These are phyloP conservation scores for Melanomma pulvis-pyrius DNA, from an alignment of 495 filamentous ascomycete genomes.

Conservation along the genomic window DNA sequence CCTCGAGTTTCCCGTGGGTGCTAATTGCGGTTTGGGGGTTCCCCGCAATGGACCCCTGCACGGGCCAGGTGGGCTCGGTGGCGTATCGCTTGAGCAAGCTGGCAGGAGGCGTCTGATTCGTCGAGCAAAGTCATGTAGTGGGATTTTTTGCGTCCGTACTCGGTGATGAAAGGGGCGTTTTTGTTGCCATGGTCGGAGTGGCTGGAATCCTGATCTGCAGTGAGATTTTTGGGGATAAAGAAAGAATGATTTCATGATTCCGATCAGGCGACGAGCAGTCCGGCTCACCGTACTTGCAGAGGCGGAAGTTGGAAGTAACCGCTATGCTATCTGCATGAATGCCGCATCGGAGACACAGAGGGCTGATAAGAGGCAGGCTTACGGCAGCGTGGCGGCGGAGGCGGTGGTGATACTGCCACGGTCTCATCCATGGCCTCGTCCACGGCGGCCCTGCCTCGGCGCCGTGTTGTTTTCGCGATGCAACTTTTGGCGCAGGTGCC, in stretches of 20 bases:
- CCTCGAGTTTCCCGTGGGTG: not conserved
- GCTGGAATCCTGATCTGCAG: not conserved
- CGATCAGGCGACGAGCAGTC: conserved; percentile 6
- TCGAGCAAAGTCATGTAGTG: not conserved
- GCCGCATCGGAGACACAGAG: not conserved
- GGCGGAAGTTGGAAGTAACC: not conserved
- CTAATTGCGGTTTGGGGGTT: not conserved
- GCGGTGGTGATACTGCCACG: not conserved
- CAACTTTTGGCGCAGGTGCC: not conserved
- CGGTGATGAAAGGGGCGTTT: not conserved
- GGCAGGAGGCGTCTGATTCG: not conserved
- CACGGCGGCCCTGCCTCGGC: not conserved
- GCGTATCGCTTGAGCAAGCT: not conserved
- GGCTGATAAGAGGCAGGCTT: not conserved
- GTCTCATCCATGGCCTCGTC: not conserved
- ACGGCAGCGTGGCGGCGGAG: not conserved
- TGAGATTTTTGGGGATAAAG: not conserved
- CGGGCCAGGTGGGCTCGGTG: not conserved
- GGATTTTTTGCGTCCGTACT: not conserved
- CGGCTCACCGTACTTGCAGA: conserved; percentile 13
- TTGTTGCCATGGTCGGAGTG: not conserved
- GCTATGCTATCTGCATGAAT: not conserved
- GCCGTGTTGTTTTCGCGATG: conserved; percentile 15
- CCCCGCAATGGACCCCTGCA: not conserved
- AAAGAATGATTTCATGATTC: not conserved